Conservation (phyloP, 2,329 filamentous ascomycete genomes). For the Triangularia verruculosa region DNA sequence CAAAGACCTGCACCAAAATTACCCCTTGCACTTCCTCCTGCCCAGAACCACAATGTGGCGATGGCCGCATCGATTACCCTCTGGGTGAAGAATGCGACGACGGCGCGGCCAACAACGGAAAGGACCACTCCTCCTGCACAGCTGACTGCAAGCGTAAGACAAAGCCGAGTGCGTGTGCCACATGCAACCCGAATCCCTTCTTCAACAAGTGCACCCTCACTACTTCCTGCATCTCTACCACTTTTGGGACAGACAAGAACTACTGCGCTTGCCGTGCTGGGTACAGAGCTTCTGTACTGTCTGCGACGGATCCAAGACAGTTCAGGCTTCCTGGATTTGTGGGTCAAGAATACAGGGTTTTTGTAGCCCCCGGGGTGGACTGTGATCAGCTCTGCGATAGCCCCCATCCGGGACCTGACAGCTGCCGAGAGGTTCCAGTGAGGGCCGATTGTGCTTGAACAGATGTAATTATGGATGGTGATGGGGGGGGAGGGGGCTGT, state of each 20-base stretch:
- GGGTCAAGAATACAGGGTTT: conserved; percentile 22
- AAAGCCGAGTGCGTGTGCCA: conserved; percentile 8
- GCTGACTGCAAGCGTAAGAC: conserved; percentile 12
- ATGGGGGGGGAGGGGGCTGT: background rate
- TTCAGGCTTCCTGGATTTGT: conserved; percentile 16
- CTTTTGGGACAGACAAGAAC: conserved; percentile 4
- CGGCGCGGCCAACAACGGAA: conserved; percentile 16
- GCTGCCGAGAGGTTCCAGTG: conserved; percentile 22
- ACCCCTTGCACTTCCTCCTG: background rate
- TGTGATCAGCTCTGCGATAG: conserved; percentile 20
- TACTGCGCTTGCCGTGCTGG: conserved; percentile 24
- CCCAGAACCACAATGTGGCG: conserved; percentile 1
- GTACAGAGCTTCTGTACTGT: conserved; percentile 17
- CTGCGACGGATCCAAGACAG: conserved; percentile 19
- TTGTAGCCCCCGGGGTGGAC: conserved; percentile 20
- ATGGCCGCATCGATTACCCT: conserved; percentile 8
- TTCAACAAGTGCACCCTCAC: conserved; percentile 25
- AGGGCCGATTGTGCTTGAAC: conserved; percentile 8
- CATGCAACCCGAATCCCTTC: conserved; percentile 23
- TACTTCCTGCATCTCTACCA: conserved; percentile 19
- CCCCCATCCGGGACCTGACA: conserved; percentile 16
- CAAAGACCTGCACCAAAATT: conserved; percentile 4
- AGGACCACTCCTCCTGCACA: conserved; percentile 11
- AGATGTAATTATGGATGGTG: no score
- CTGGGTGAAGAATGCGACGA: conserved; percentile 21